These are phyloP conservation scores for Daldinia loculata DNA, from an alignment of 495 filamentous ascomycete species.

Conservation along the genomic window DNA sequence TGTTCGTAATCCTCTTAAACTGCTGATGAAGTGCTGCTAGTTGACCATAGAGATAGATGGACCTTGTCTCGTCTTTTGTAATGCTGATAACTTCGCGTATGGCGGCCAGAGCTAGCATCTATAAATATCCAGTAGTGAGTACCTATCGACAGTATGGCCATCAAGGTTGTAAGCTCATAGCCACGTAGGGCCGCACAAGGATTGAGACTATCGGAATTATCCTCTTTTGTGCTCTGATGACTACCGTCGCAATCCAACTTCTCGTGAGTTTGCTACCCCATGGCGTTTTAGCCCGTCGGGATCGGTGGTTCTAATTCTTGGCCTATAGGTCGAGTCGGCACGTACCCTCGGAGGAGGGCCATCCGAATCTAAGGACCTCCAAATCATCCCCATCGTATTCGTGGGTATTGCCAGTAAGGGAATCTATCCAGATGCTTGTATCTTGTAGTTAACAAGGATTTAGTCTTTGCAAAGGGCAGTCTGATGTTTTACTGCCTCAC, in stretches of 20 bases:
- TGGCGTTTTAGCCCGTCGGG: constrained; percentile 18
- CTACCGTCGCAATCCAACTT: constrained; percentile 63
- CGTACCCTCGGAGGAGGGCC: constrained; percentile 54
- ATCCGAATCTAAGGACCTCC: constrained; percentile 50
- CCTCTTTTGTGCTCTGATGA: constrained; percentile 67
- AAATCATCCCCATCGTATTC: constrained; percentile 61
- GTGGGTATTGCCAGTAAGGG: constrained; percentile 61
- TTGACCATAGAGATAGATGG: constrained; percentile 55
- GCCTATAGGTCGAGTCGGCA: constrained; percentile 57
- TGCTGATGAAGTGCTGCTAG: constrained; percentile 28
- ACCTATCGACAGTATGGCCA: not conserved
- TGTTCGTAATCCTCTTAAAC: constrained; percentile 45
- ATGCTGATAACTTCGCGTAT: constrained; percentile 63
- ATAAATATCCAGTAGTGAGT: constrained; percentile 64
- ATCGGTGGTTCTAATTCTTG: constrained; percentile 31
- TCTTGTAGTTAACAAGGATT: constrained; percentile 20
- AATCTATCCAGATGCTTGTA: constrained; percentile 1
- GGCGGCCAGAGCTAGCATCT: constrained; percentile 61
- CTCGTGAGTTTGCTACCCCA: constrained; percentile 49
- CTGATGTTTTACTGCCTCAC: constrained; percentile 63
- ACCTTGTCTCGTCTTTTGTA: constrained; percentile 65
- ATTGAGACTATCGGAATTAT: constrained; percentile 67
- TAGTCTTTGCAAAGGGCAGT: constrained; percentile 58
- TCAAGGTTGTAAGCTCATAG: constrained; percentile 30
- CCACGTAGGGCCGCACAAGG: constrained; percentile 57